These are phyloP conservation scores for Mucor irregularis DNA, from an alignment of 371 early-diverging fungal genomes.

Conservation along the genomic window DNA sequence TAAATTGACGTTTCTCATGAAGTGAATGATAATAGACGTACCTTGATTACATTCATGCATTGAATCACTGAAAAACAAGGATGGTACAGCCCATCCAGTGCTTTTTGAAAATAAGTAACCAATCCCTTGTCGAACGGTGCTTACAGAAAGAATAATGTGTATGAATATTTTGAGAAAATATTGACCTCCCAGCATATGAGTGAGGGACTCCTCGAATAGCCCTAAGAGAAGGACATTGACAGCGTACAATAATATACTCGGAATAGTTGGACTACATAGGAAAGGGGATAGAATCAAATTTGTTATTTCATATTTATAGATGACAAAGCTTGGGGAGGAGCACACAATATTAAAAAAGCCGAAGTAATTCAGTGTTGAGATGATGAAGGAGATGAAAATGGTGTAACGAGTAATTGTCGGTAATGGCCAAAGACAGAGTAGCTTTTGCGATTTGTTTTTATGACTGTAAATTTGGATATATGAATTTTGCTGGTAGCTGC, in stretches of 20 bases:
- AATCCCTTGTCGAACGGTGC: slow-evolving; percentile 30
- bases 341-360: slow-evolving; percentile 18
- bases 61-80: slow-evolving; percentile 48
- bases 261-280: slow-evolving; percentile 10
- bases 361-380: slow-evolving; percentile 24
- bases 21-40: slow-evolving; percentile 6
- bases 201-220: slow-evolving; percentile 32
- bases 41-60: slow-evolving; percentile 56
- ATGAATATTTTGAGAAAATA: slow-evolving; percentile 27
- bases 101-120: slow-evolving; percentile 49
- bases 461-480: slow-evolving; percentile 6
- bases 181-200: slow-evolving; percentile 30
- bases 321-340: slow-evolving; percentile 32
- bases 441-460: slow-evolving; percentile 22
- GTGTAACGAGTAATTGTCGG: slow-evolving; percentile 30
- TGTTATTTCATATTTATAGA: slow-evolving; percentile 23
- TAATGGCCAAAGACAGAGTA: slow-evolving; percentile 33
- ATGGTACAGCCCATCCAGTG: slow-evolving; percentile 48
- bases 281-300: slow-evolving; percentile 32
- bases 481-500: no score
- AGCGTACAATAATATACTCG: slow-evolving; percentile 13
- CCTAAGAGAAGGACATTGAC: slow-evolving; percentile 30
- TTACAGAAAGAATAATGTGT: slow-evolving; percentile 17
- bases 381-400: slow-evolving; percentile 21
- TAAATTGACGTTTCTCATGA: not conserved